phyloP scores from a whole-genome alignment of 257 asterid species.

The Nicotiana tabacum region DNA sequence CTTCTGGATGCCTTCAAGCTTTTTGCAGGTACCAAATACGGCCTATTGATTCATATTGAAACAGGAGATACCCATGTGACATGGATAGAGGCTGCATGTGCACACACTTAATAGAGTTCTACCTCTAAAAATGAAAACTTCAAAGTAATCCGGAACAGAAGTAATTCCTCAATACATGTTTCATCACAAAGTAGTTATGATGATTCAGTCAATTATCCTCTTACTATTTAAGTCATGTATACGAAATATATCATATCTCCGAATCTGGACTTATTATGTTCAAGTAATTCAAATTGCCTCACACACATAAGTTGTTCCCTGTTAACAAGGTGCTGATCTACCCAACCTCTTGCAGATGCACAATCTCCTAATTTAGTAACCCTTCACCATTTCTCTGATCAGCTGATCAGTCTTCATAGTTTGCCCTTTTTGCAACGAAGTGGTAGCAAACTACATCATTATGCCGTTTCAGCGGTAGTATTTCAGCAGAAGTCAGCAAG shows the following conservation, averaged over 20 bases:
- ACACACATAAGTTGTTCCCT: background rate
- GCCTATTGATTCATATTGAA: background rate
- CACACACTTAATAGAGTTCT: background rate
- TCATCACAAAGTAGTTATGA: background rate
- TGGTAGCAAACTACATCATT: background rate
- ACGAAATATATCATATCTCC: background rate
- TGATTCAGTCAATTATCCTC: background rate
- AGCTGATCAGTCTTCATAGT: background rate
- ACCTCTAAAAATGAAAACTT: background rate
- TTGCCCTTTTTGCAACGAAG: background rate
- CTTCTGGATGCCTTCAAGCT: background rate
- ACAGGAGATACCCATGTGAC: background rate
- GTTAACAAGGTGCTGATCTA: background rate
- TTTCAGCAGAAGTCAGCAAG: background rate
- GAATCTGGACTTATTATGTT: background rate
- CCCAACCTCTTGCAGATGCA: background rate
- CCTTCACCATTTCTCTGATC: background rate
- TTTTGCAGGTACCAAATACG: background rate
- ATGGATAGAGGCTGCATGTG: background rate
- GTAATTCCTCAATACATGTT: background rate
- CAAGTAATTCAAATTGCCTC: background rate
- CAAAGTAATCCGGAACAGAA: background rate
- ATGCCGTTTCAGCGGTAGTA: background rate
- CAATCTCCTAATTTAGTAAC: background rate
- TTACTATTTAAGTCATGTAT: background rate